Conservation (phyloP, 1,284 basidiomycete species). For the Apiotrichum mycotoxinovorans region DNA sequence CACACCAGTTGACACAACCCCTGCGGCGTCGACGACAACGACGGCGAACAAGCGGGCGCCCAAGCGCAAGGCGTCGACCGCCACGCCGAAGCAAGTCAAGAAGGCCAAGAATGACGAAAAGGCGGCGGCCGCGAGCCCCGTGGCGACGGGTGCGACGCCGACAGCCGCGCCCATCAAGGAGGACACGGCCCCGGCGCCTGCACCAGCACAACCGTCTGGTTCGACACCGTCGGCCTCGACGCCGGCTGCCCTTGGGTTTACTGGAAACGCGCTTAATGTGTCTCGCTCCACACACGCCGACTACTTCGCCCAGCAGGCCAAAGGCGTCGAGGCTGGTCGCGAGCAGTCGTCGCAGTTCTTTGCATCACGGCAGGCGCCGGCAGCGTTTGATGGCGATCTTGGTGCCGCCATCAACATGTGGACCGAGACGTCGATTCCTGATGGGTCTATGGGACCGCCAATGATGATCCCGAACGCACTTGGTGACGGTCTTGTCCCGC, state of each 20-base stretch:
- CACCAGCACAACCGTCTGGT: neutral
- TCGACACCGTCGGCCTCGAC: slow-evolving; percentile 7
- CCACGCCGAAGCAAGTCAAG: slow-evolving; percentile 14
- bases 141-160: slow-evolving; percentile 3
- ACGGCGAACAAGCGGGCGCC: neutral
- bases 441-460: neutral
- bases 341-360: slow-evolving; percentile 14
- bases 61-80: slow-evolving; percentile 19
- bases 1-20: slow-evolving; percentile 1
- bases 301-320: slow-evolving; percentile 23
- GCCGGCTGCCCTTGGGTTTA: slow-evolving; percentile 12
- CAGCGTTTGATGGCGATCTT: slow-evolving; percentile 15
- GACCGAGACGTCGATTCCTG: neutral
- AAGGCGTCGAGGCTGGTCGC: slow-evolving; percentile 13
- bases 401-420: slow-evolving; percentile 15
- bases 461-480: neutral
- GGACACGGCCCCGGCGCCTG: slow-evolving; percentile 1
- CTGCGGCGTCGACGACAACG: neutral
- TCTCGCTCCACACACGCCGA: slow-evolving; percentile 16
- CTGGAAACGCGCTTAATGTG: slow-evolving; percentile 13
- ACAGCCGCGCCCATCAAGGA: neutral
- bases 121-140: neutral
- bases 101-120: slow-evolving; percentile 15
- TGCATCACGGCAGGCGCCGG: slow-evolving; percentile 3
- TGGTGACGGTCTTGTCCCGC: neutral